phyloP scores from a whole-genome alignment of 768 basidiomycete genomes.

The Russula compacta region DNA sequence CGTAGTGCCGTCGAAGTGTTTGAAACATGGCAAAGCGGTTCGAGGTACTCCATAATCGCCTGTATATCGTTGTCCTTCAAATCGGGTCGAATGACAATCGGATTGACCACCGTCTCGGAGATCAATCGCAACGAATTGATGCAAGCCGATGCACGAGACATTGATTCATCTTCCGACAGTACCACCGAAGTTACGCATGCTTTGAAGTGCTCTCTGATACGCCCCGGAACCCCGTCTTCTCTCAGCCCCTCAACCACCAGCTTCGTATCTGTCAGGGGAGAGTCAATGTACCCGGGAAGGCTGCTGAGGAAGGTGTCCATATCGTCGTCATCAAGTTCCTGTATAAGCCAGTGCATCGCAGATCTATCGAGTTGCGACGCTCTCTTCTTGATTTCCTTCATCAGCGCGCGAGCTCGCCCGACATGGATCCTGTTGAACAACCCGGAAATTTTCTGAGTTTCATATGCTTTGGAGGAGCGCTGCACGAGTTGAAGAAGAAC shows the following conservation, averaged over 20 bases:
- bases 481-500: not conserved
- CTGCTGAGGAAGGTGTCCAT: not conserved
- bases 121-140: not conserved
- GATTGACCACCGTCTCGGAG: not conserved
- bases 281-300: constrained; percentile 3
- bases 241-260: not conserved
- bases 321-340: not conserved
- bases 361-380: not conserved
- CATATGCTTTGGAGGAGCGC: not conserved
- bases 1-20: not conserved
- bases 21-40: not conserved
- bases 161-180: not conserved
- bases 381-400: not conserved
- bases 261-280: not conserved
- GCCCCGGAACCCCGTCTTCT: not conserved
- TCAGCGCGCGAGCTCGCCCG: not conserved
- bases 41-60: not conserved
- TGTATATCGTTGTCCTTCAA: not conserved
- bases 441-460: not conserved
- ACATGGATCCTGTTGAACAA: not conserved
- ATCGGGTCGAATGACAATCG: not conserved
- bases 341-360: constrained; percentile 1
- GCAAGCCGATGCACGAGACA: not conserved
- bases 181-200: not conserved
- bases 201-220: not conserved